These are phyloP conservation scores for Arthrobotrys iridis DNA, from an alignment of 2,329 filamentous ascomycete genomes.

Conservation along the genomic window DNA sequence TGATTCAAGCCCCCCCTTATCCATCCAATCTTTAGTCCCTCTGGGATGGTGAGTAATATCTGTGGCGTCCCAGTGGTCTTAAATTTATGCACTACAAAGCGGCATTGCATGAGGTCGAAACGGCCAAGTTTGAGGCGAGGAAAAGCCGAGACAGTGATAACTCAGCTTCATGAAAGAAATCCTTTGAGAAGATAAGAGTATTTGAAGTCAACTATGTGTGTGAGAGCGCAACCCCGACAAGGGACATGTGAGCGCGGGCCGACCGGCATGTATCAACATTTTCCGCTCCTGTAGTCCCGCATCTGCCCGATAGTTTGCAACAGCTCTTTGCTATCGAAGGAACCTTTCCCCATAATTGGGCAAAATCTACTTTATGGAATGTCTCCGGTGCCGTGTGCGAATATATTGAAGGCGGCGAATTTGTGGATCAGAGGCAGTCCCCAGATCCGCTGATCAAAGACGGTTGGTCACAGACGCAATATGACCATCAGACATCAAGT, in stretches of 20 bases:
- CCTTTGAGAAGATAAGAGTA: neutral
- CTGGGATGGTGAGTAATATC: neutral
- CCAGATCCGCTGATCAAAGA: neutral
- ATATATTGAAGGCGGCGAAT: too few species aligned
- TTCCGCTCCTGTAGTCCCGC: constrained; percentile 1
- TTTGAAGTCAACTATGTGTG: too few species aligned
- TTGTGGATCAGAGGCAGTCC: neutral
- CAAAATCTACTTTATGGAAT: neutral
- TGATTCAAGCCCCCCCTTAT: neutral
- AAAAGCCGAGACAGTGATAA: neutral
- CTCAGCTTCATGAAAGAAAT: neutral
- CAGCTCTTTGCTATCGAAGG: neutral
- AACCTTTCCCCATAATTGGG: neutral
- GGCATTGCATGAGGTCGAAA: neutral
- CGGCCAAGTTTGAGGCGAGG: neutral
- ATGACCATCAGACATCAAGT: neutral
- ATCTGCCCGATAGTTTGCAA: neutral
- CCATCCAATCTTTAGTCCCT: neutral
- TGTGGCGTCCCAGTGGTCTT: neutral
- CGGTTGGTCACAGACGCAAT: neutral
- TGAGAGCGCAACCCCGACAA: too few species aligned
- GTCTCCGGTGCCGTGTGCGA: neutral
- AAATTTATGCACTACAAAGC: neutral
- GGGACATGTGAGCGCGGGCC: neutral
- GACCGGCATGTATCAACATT: constrained; percentile 2